Conservation (phyloP, 2,329 filamentous ascomycete species). For the Drechslerella dactyloides region DNA sequence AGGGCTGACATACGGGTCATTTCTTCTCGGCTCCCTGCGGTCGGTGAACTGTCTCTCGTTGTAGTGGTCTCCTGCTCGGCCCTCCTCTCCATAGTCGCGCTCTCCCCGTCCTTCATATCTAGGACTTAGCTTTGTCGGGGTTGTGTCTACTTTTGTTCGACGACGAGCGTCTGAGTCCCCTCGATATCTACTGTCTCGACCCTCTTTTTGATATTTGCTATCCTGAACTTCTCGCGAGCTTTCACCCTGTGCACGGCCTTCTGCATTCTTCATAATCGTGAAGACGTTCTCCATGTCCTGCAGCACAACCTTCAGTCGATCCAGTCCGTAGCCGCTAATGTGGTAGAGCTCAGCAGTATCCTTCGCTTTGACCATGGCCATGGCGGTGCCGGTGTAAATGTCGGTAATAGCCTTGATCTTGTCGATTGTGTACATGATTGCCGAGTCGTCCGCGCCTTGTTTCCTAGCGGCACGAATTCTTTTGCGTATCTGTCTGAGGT, state of each 20-base stretch:
- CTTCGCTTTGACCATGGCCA: neutral
- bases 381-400: conserved; percentile 7
- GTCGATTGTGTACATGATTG: neutral
- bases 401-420: conserved; percentile 2
- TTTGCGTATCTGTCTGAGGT: conserved; percentile 22
- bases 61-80: too few relatives aligned
- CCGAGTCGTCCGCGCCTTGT: neutral
- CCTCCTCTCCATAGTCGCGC: too few relatives aligned
- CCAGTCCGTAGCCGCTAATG: conserved; percentile 4
- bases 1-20: too few relatives aligned
- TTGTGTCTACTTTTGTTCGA: neutral
- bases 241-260: neutral
- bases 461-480: conserved; percentile 23
- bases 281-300: neutral
- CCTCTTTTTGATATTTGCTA: neutral
- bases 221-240: neutral
- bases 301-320: conserved; percentile 7
- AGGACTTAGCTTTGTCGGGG: too few relatives aligned
- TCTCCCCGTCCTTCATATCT: too few relatives aligned
- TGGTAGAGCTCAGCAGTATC: conserved; percentile 14
- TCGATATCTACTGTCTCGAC: neutral
- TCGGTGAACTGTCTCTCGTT: too few relatives aligned
- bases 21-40: too few relatives aligned
- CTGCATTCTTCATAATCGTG: neutral
- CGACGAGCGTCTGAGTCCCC: neutral